Evolutionary conservation across 805 yeast species (phyloP).

Genomic region (Ogataea henricii): DNA sequence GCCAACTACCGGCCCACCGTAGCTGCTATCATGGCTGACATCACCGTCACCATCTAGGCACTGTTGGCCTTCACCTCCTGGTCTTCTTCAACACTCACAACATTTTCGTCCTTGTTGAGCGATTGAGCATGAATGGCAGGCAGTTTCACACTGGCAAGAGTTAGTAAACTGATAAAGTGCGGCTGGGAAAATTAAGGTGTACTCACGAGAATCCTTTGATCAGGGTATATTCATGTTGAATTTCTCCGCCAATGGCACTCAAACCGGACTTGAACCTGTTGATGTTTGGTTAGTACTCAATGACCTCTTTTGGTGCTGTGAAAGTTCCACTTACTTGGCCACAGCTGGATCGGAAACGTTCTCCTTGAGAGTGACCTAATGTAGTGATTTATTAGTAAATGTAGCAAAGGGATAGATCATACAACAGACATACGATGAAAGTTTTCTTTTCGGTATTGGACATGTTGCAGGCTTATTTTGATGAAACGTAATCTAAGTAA

Average conservation of each 20-base stretch:
- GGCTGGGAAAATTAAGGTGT: neutral
- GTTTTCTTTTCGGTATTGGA: constrained; percentile 32
- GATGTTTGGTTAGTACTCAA: constrained; percentile 5
- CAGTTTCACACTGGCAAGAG: constrained; percentile 43
- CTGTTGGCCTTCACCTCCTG: constrained; percentile 52
- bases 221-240: constrained; percentile 60
- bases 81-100: constrained; percentile 67
- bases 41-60: neutral
- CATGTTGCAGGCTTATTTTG: constrained; percentile 6
- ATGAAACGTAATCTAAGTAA: neutral
- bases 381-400: constrained; percentile 2
- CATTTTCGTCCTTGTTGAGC: constrained; percentile 51
- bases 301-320: too few relatives aligned
- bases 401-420: neutral
- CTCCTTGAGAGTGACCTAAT: constrained; percentile 43
- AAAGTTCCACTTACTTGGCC: constrained; percentile 26
- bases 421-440: constrained; percentile 32
- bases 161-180: neutral
- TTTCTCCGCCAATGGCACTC: constrained; percentile 56
- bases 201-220: constrained; percentile 64
- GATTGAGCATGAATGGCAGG: constrained; percentile 53
- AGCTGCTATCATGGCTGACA: neutral
- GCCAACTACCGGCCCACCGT: neutral
- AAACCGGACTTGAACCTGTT: constrained; percentile 49
- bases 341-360: constrained; percentile 35